Evolutionary conservation across 1,284 basidiomycete genomes (phyloP), one percentile per base, ranked within the genome.

Genomic region (Kalmanozyma brasiliensis): DNA sequence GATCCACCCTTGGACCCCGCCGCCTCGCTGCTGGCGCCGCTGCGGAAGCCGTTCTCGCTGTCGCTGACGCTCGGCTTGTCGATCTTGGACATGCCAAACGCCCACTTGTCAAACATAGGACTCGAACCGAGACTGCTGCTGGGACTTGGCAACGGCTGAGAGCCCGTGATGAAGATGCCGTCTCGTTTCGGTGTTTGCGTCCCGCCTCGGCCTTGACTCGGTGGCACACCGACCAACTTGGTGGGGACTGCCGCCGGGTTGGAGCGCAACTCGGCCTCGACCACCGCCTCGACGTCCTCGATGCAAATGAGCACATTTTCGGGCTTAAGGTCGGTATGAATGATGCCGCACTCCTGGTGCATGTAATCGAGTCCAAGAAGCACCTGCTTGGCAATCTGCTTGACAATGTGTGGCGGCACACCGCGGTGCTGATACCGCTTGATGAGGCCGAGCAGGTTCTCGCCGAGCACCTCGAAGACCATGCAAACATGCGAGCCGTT

Each of bases 401-500:
- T 92, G 73, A 97, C 94, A 74, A 98, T 87, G 63, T 87, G 89
- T 85, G 94, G 91, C 3, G 96, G 94, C 1, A 98, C 94, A 66
- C 96, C 95, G 75, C 93, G 92, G 84, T 97, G 93, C 85, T 92
- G 91, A 83, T 93, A 89, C 19, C 95, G 89, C 84, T 96, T 97
- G 87, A 98, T 97, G 74, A 98, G 87, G 2, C 94, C 94, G 1
- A 98, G 88, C n/a, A 98, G 85, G 82, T 97, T 98, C 85, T 98
- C 96, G 56, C 96, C 95, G 10, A 98, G 87, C 32, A 98, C 96
- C 84, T 98, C 95, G 81, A 98, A 98, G 16, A 98, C 95, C 95
- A 98, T 98, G 87, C 96, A 98, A 68, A 98, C 92, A 84, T 98
- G 95, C 17, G 89, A 91, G 44, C 95, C 95, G 82, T 98, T 97